Evolutionary conservation across 1,284 basidiomycete genomes (phyloP), one percentile per base, ranked within the genome.

Genomic region (Trichosporon faecale): DNA sequence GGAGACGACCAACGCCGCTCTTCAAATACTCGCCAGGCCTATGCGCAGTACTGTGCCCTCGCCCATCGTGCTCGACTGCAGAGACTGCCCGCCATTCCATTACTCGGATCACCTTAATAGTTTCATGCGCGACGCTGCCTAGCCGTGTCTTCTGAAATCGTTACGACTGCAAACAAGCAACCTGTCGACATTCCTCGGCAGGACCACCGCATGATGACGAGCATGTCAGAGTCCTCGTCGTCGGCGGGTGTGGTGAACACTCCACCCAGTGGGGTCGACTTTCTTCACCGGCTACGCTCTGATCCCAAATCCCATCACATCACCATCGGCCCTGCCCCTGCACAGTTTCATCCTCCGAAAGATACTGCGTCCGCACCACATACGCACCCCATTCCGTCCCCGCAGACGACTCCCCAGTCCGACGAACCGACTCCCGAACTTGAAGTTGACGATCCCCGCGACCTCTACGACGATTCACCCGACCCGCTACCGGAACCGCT

Each of bases 221-320:
- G 49, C 9, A 61, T 61, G 57, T 61, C 57, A 16, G 29, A 61
- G 29, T 33, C 57, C 3, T 61, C 57, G 27, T 61, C 57, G 57
- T 61, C 57, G 16, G 33, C 57, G 57, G 27, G 29, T 12, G 27
- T 21, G 29, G 7, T 61, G 57, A 29, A n/a, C 8, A 14, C 57
- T 33, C 57, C 57, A 14, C 55, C 55, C 7, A 61, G 57, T 61
- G 57, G 57, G n/a, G 57, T 31, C 27, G 57, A 61, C 57, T 61
- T 61, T 11, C 27, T 61, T 23, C 29, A 61, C 57, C 29, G 29
- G 27, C 57, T 61, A 8, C 57, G 57, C 29, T 9, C 57, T n/a
- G 57, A 61, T 61, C 57, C 57, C 18, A 61, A 31, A 31, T 61
- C 57, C 18, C 57, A 61, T 61, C 57, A 61, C 57, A 61, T 61